Percentiles rank a stretch among this genome's conserved stretches.
Evolutionary conservation across 1,284 basidiomycete species (phyloP).

Genomic region (Paramarasmius palmivorus): DNA sequence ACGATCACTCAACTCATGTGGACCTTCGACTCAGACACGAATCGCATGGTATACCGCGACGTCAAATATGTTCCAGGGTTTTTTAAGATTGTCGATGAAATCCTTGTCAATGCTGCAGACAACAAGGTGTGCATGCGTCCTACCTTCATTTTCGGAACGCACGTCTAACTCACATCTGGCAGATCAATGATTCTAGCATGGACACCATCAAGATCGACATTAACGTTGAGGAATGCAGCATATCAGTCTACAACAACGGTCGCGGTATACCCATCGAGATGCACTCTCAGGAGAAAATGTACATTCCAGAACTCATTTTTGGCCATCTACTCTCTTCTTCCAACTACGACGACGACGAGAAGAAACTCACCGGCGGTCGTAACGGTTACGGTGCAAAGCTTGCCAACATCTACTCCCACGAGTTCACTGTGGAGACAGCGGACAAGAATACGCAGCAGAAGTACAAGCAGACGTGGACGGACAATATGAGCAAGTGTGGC

Average conservation of each 20-base stretch:
- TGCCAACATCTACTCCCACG: conserved; percentile 97
- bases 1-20: conserved; percentile 85
- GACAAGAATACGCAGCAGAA: conserved; percentile 87
- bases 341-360: conserved; percentile 99
- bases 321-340: conserved; percentile 95
- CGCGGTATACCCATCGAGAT: conserved; percentile 97
- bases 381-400: conserved; percentile 99
- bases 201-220: conserved; percentile 88
- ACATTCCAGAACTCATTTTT: conserved; percentile 98
- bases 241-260: conserved; percentile 96
- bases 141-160: neutral
- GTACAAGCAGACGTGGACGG: conserved; percentile 93
- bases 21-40: conserved; percentile 82
- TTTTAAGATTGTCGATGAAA: conserved; percentile 99
- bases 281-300: conserved; percentile 91
- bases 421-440: conserved; percentile 97
- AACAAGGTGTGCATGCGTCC: conserved; percentile 75
- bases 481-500: conserved; percentile 91
- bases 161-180: neutral
- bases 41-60: conserved; percentile 80
- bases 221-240: conserved; percentile 81
- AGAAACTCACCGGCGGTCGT: conserved; percentile 97
- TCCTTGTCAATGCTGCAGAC: conserved; percentile 98
- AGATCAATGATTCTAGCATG: conserved; percentile 92
- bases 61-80: conserved; percentile 97